Evolutionary conservation across 2,329 filamentous ascomycete species (phyloP).

Genomic region (Lomentospora prolificans): DNA sequence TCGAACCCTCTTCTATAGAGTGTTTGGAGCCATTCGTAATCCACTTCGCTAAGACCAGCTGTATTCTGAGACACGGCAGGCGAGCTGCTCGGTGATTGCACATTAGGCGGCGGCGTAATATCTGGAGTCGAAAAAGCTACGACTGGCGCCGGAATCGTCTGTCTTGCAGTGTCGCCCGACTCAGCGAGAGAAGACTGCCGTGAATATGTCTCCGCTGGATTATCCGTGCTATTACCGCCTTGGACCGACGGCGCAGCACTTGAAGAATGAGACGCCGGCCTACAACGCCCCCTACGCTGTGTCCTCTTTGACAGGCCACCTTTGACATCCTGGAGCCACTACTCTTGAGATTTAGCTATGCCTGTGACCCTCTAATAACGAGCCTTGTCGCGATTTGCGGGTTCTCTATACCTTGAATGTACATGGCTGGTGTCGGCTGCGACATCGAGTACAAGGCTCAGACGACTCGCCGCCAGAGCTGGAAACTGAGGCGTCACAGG

Average conservation of each 20-base stretch:
- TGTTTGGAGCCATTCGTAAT: constrained; percentile 17
- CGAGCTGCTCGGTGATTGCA: not conserved
- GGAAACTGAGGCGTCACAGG: constrained; percentile 18
- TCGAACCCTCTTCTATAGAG: constrained; percentile 28
- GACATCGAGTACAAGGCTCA: constrained; percentile 56
- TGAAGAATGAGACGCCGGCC: constrained; percentile 8
- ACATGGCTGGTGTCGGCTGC: constrained; percentile 17
- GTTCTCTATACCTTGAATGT: constrained; percentile 18
- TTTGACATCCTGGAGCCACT: constrained; percentile 19
- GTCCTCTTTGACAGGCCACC: constrained; percentile 5
- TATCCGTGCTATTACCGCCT: not conserved
- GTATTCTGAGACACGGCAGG: constrained; percentile 5
- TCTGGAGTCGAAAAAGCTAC: not conserved
- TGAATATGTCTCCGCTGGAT: not conserved
- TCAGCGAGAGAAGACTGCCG: not conserved
- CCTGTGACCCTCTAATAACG: constrained; percentile 5
- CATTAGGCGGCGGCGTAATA: not conserved
- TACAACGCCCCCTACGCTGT: constrained; percentile 12
- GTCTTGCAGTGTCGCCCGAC: not conserved
- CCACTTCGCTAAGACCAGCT: constrained; percentile 9
- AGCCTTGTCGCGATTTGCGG: not conserved
- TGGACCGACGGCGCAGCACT: constrained; percentile 10
- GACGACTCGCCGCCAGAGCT: constrained; percentile 43
- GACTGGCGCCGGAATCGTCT: not conserved
- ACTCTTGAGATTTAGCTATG: constrained; percentile 6